phyloP scores from a whole-genome alignment of 192 early-diverging fungal species.

The Coemansia sp. region DNA sequence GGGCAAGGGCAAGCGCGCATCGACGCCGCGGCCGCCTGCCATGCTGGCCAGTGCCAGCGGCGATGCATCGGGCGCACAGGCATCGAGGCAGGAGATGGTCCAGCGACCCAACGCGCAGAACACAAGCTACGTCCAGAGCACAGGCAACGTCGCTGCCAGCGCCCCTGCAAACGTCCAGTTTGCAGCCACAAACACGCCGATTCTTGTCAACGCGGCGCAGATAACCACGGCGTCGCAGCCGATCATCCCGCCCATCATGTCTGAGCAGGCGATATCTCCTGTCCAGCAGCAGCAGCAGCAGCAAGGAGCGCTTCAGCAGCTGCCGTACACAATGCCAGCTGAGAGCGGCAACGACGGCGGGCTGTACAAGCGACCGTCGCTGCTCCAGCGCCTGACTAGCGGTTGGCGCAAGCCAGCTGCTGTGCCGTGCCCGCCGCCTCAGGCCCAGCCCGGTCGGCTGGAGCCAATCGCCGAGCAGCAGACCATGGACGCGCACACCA shows the following conservation, averaged over 20 bases:
- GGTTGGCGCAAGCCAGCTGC: slow-evolving; percentile 42
- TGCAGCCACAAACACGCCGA: slow-evolving; percentile 5
- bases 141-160: background rate
- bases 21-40: too few species aligned
- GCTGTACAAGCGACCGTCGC: slow-evolving; percentile 29
- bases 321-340: background rate
- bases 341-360: background rate
- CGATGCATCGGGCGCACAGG: background rate
- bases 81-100: slow-evolving; percentile 25
- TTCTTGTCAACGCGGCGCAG: slow-evolving; percentile 24
- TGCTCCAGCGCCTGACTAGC: slow-evolving; percentile 43
- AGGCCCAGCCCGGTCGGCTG: too few species aligned
- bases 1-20: background rate
- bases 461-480: background rate
- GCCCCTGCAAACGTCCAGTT: background rate
- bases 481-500: background rate
- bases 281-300: slow-evolving; percentile 5
- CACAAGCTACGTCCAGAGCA: too few species aligned
- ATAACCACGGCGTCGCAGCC: background rate
- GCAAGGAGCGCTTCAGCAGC: slow-evolving; percentile 3
- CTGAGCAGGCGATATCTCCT: background rate
- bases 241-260: background rate
- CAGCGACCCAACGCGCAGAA: slow-evolving; percentile 13
- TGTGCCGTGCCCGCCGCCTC: background rate
- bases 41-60: too few species aligned